Evolutionary conservation across 495 filamentous ascomycete species (phyloP).

Genomic region (Xylaria scruposa): DNA sequence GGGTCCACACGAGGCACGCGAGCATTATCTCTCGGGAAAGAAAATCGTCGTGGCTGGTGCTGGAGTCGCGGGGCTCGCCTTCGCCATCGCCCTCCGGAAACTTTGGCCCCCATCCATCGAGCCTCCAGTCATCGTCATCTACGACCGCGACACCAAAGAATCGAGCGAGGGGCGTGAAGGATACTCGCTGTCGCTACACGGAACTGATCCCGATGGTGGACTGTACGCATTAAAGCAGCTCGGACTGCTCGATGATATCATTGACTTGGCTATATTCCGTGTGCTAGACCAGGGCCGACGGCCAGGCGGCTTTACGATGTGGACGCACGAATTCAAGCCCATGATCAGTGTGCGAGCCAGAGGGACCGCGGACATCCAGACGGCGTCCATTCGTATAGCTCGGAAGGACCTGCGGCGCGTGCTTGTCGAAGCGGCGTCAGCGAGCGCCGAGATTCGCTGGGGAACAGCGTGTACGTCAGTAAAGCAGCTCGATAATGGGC

Average conservation of each 20-base stretch:
- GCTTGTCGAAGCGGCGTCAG: conserved; percentile 33
- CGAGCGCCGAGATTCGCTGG: conserved; percentile 32
- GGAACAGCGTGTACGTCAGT: conserved; percentile 31
- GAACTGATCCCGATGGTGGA: conserved; percentile 33
- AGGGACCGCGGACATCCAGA: conserved; percentile 28
- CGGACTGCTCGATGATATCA: conserved; percentile 32
- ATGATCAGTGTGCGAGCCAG: conserved; percentile 33
- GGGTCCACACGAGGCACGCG: background rate
- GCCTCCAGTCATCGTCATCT: conserved; percentile 38
- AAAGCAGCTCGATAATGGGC: conserved; percentile 26
- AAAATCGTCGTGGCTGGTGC: conserved; percentile 46
- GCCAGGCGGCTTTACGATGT: conserved; percentile 38
- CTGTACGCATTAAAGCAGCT: conserved; percentile 36
- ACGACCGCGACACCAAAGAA: conserved; percentile 41
- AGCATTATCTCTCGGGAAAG: conserved; percentile 42
- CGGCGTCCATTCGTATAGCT: conserved; percentile 34
- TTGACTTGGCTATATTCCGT: conserved; percentile 28
- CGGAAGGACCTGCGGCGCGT: conserved; percentile 35
- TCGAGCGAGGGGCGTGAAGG: conserved; percentile 34
- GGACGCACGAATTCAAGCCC: conserved; percentile 34
- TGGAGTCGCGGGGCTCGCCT: conserved; percentile 46
- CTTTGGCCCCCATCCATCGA: conserved; percentile 35
- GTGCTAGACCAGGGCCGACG: conserved; percentile 13
- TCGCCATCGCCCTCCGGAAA: conserved; percentile 42
- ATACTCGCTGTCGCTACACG: conserved; percentile 46